Evolutionary conservation across 768 basidiomycete genomes (phyloP).

Genomic region (Phlebiopsis flavidoalba): DNA sequence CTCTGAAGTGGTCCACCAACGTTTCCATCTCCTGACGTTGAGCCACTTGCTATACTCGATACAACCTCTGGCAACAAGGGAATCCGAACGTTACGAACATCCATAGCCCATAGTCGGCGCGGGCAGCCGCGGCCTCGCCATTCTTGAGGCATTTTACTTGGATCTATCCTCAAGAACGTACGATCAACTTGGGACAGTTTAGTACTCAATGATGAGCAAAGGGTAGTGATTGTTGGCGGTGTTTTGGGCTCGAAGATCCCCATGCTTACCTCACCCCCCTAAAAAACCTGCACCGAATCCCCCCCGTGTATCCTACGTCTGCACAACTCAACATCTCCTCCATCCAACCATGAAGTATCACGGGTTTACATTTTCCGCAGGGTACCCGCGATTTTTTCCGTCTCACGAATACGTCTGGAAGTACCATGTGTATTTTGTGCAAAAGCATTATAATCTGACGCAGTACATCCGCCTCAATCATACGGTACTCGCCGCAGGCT

Average conservation of each 20-base stretch:
- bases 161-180: conserved; percentile 39
- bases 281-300: conserved; percentile 46
- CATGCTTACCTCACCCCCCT: conserved; percentile 34
- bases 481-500: conserved; percentile 36
- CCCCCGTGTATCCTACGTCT: conserved; percentile 50
- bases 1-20: neutral
- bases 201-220: conserved; percentile 51
- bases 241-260: conserved; percentile 45
- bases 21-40: neutral
- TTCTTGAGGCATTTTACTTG: conserved; percentile 41
- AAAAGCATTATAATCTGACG: conserved; percentile 30
- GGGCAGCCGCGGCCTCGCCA: conserved; percentile 51
- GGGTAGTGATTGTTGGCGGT: conserved; percentile 48
- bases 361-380: conserved; percentile 44
- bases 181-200: conserved; percentile 38
- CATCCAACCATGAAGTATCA: conserved; percentile 56
- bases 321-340: conserved; percentile 50
- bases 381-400: conserved; percentile 44
- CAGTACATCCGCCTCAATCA: conserved; percentile 39
- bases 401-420: conserved; percentile 37
- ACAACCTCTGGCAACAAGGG: neutral
- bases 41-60: neutral
- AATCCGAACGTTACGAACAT: conserved; percentile 30
- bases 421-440: conserved; percentile 43
- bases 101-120: conserved; percentile 55